These are phyloP conservation scores for Leccinum incarnatum DNA, from an alignment of 768 basidiomycete species.

Conservation along the genomic window DNA sequence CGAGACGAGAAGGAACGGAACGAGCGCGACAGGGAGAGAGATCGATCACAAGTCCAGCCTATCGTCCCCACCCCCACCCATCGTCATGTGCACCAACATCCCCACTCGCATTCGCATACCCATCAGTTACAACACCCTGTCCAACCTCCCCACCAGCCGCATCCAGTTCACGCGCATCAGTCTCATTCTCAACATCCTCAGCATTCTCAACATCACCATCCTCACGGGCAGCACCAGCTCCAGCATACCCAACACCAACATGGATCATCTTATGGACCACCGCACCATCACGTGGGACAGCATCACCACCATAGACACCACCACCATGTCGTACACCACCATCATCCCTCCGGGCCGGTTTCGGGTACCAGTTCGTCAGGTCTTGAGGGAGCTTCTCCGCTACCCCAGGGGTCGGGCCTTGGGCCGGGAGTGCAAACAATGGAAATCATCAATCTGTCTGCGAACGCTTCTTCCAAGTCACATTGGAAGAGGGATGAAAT, in stretches of 20 bases:
- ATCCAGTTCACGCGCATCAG: conserved; percentile 28
- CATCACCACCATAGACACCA: conserved; percentile 48
- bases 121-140: conserved; percentile 29
- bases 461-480: conserved; percentile 30
- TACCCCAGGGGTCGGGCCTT: conserved; percentile 37
- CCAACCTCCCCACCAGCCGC: conserved; percentile 25
- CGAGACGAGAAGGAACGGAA: conserved; percentile 36
- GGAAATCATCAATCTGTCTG: conserved; percentile 50
- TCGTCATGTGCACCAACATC: conserved; percentile 34
- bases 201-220: too few relatives aligned
- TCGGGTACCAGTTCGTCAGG: conserved; percentile 28
- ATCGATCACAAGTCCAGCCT: conserved; percentile 27
- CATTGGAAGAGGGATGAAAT: conserved; percentile 41
- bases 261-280: conserved; percentile 31
- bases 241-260: conserved; percentile 34
- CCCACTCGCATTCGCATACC: conserved; percentile 33
- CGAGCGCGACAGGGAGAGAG: conserved; percentile 31
- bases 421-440: conserved; percentile 42
- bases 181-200: conserved; percentile 27
- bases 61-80: conserved; percentile 25
- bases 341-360: conserved; percentile 32
- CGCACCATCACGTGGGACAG: conserved; percentile 46
- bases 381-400: conserved; percentile 26
- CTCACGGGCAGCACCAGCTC: conserved; percentile 14
- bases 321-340: conserved; percentile 47